Percentiles rank a stretch among this genome's conserved stretches.
These are phyloP conservation scores for Penicillium hesseltinei DNA, from an alignment of 2,329 filamentous ascomycete genomes.

Conservation along the genomic window DNA sequence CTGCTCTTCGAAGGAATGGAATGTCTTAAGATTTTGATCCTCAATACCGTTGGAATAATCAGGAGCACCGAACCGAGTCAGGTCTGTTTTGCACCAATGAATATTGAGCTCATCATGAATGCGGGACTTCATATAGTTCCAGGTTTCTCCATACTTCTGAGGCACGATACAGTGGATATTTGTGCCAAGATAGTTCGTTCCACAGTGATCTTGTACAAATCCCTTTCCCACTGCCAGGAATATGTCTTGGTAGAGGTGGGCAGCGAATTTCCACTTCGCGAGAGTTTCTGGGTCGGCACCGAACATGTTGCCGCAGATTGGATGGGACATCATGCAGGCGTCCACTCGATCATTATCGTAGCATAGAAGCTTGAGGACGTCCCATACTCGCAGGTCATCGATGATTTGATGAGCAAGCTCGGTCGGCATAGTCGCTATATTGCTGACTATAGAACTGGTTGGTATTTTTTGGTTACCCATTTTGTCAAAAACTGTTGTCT, in stretches of 20 bases:
- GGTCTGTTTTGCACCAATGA: not conserved
- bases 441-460: not conserved
- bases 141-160: not conserved
- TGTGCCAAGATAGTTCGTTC: not conserved
- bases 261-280: not conserved
- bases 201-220: not conserved
- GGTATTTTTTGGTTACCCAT: not conserved
- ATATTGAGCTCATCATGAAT: not conserved
- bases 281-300: not conserved
- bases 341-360: constrained; percentile 10
- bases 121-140: not conserved
- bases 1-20: not conserved
- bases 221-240: not conserved
- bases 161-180: not conserved
- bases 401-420: constrained; percentile 24
- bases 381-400: constrained; percentile 21
- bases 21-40: not conserved
- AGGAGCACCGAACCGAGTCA: not conserved
- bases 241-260: not conserved
- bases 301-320: constrained; percentile 4
- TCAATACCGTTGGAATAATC: not conserved
- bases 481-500: not conserved
- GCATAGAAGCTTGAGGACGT: constrained; percentile 16
- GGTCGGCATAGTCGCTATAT: constrained; percentile 12
- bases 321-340: constrained; percentile 9